Evolutionary conservation across 116 monocot species (phyloP), one percentile per base, ranked within the genome.

Genomic region (Posidonia oceanica): DNA sequence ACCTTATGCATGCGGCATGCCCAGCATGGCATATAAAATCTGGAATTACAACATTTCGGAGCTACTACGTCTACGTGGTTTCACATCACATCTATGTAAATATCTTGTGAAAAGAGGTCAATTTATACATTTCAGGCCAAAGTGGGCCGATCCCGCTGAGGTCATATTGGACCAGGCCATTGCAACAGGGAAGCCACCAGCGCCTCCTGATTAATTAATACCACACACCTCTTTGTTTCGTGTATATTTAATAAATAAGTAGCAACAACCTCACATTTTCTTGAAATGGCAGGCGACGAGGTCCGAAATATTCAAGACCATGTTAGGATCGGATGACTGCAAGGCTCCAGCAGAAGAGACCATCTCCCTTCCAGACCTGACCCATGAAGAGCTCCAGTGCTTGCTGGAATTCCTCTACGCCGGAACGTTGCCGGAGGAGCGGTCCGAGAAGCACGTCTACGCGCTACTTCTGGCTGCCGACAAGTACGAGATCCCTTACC

Each of bases 351-450:
- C 81, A n/a, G 72, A 71, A 1, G 83, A 79, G 61, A 54, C 71
- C 40, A 83, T 89, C 67, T 76, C 85, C 0, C 79, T 94, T 14
- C 83, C 87, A 2, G 94, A 94, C 63, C 77, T 94, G 7, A 77
- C 53, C 58, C 83, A 94, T 65, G 83, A 79, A 16, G 79, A 94
- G 71, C 85, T 94, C 29, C 59, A 63, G 12, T 77, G 77, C 72
- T 72, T 94, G 15, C 71, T 87, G 22, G 81, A 87, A 52, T 94
- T 94, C 76, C 83, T 94, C 69, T 94, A 94, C 68, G 54, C 61
- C 2, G 94, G 94, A 5, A 68, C 52, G 7, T 36, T 94, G 36
- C 54, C 86, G 2, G 54, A 69, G 4, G 68, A 75, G 0, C 44
- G 44, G 4, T 63, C 58, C 1, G 70, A 81, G 20, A 55, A 59